A percentile compares a stretch with the other conserved stretches of the same genome.
phyloP scores from a whole-genome alignment of 2,329 filamentous ascomycete genomes.

The Sarocladium strictum region DNA sequence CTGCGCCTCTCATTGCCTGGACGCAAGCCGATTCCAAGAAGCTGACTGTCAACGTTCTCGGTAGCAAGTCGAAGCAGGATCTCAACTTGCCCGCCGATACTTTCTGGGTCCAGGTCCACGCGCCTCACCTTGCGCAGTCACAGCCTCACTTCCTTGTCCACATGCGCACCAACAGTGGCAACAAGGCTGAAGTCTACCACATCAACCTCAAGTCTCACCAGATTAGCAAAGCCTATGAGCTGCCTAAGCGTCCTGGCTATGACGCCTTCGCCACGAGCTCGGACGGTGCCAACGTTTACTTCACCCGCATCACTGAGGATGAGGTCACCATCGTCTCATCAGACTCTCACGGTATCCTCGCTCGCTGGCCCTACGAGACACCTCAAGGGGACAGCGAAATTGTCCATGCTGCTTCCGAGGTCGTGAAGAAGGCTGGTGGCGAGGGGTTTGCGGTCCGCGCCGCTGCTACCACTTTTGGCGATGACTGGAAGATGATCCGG shows the following conservation, averaged over 20 bases:
- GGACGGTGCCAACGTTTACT: slow-evolving; percentile 77
- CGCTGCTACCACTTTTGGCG: slow-evolving; percentile 59
- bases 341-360: slow-evolving; percentile 67
- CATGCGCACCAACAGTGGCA: slow-evolving; percentile 61
- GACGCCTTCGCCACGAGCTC: slow-evolving; percentile 77
- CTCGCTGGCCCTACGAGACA: slow-evolving; percentile 59
- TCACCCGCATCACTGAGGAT: slow-evolving; percentile 71
- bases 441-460: slow-evolving; percentile 71
- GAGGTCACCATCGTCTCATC: slow-evolving; percentile 73
- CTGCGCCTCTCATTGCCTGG: slow-evolving; percentile 71
- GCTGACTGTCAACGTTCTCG: slow-evolving; percentile 67
- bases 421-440: slow-evolving; percentile 61
- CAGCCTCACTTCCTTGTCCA: slow-evolving; percentile 82
- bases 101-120: slow-evolving; percentile 59
- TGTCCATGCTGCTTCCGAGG: slow-evolving; percentile 71
- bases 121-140: slow-evolving; percentile 65
- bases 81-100: slow-evolving; percentile 44
- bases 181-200: slow-evolving; percentile 83
- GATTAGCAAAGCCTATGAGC: slow-evolving; percentile 71
- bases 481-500: slow-evolving; percentile 77
- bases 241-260: slow-evolving; percentile 63
- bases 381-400: slow-evolving; percentile 36
- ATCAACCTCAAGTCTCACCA: slow-evolving; percentile 64
- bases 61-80: slow-evolving; percentile 50
- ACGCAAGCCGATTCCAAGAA: slow-evolving; percentile 55